Base-by-base conservation (phyloP, 306 rosid genomes). In the Dryas octopetala region DNA sequence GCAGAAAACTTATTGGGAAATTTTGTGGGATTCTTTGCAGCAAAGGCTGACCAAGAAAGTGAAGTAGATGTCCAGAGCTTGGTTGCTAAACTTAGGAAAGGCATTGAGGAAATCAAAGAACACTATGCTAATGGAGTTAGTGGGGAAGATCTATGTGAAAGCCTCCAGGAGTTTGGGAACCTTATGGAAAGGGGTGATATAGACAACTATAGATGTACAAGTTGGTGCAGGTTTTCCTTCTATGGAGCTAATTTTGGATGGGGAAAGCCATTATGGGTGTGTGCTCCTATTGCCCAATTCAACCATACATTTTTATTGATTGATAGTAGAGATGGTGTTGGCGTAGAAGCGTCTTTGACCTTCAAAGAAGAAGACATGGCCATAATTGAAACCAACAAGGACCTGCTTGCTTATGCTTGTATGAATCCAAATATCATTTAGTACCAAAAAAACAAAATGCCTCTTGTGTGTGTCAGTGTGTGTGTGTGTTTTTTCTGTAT, bases 1-100 rank as follows among this genome's bases (percentile, higher is more conserved):
- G 67, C 81, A 7, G 66, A 83, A 4, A 40, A 76, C 60, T 58
- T 83, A 1, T 52, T 79, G 58, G 92, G 91, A 2, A 86, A 88
- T 70, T 76, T 86, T 54, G 40, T 82, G 9, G 76, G 88, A 53
- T 7, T 75, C 9, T 79, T 66, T 49, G n/a, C 71, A 2, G 73
- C 85, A 0, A 50, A 49, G 17, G 15, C 45, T 15, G 59, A 78
- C 23, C 23, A 23, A 79, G 81, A 76, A n/a, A 52, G 44, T 6
- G 9, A 59, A 28, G 49, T 2, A 17, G 75, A 49, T 8, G 5
- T 74, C 17, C 44, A 49, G 41, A 45, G 4, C 44, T 12, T 19
- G 70, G 70, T 66, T 66, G 40, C 16, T 45, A 19, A 12, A 5
- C 19, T 46, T 17, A 19, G 70, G 53, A 3, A 43, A 16, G 63